Conservation (phyloP, 73 alveolate species). For the Paraurostyla sp. region DNA sequence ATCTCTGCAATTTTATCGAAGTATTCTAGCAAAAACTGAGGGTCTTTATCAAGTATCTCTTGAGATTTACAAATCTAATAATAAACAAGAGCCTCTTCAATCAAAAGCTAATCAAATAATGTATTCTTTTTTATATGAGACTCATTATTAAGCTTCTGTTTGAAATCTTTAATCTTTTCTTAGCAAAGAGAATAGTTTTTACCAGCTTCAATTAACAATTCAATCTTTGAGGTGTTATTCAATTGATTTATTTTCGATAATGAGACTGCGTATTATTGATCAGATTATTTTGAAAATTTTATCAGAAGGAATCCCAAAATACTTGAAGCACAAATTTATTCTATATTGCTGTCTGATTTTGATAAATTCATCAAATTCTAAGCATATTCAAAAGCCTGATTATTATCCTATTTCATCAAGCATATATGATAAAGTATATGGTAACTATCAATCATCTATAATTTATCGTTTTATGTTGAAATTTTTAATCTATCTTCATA, state of each 20-base stretch:
- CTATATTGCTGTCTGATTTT: neutral
- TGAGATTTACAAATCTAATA: too few relatives aligned
- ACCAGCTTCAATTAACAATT: too few relatives aligned
- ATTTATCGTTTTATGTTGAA: neutral
- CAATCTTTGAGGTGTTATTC: neutral
- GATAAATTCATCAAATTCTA: neutral
- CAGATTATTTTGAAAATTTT: neutral
- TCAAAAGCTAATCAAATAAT: too few relatives aligned
- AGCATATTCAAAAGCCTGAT: neutral
- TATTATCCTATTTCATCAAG: neutral
- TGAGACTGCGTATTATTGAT: neutral
- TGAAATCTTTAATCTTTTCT: too few relatives aligned
- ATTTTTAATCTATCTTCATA: neutral
- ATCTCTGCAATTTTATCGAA: too few relatives aligned
- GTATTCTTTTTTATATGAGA: too few relatives aligned
- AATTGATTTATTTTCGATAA: neutral
- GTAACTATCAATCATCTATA: neutral
- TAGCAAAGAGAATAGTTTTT: too few relatives aligned
- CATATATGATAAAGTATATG: constrained; percentile 17
- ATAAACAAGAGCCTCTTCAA: too few relatives aligned
- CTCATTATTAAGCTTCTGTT: too few relatives aligned
- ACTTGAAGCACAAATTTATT: neutral
- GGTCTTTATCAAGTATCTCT: too few relatives aligned
- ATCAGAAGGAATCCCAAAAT: neutral
- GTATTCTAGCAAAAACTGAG: too few relatives aligned